These are phyloP conservation scores for Candida xyloterini DNA, from an alignment of 805 yeast genomes.

Conservation along the genomic window DNA sequence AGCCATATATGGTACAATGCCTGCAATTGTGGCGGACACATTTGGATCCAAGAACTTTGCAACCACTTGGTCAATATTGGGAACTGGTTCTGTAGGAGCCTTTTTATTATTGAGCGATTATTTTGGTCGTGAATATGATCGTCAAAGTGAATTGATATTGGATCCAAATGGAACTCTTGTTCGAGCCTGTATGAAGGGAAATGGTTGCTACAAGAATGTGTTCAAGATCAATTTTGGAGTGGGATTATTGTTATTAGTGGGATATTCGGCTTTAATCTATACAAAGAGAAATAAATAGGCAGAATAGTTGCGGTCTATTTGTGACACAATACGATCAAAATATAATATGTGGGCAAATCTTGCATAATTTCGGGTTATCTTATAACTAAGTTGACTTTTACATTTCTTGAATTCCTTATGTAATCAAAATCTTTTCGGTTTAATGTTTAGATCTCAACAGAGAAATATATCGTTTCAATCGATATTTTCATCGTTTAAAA, in stretches of 20 bases:
- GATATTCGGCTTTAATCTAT: conserved; percentile 18
- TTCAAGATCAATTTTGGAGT: conserved; percentile 40
- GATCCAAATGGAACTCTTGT: conserved; percentile 32
- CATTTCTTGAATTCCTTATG: no score
- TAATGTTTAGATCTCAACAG: conserved; percentile 9
- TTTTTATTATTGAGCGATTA: conserved; percentile 52
- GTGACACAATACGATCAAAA: no score
- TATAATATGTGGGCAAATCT: no score
- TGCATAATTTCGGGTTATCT: no score
- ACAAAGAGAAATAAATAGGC: not conserved
- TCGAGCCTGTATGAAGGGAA: conserved; percentile 42
- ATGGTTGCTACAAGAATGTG: conserved; percentile 47
- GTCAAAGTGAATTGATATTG: conserved; percentile 37
- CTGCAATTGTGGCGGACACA: conserved; percentile 69
- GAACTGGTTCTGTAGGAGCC: conserved; percentile 64
- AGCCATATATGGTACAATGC: conserved; percentile 67
- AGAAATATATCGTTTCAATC: conserved; percentile 20
- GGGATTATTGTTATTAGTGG: conserved; percentile 27
- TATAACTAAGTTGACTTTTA: no score
- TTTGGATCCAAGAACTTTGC: conserved; percentile 69
- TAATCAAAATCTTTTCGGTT: not conserved
- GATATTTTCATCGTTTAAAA: conserved; percentile 13
- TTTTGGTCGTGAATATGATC: conserved; percentile 55
- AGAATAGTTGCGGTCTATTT: no score
- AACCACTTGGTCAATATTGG: conserved; percentile 71